Percentiles rank a stretch among this genome's conserved stretches.
Conservation (phyloP, 2,329 filamentous ascomycete genomes). For the Beauveria australis region DNA sequence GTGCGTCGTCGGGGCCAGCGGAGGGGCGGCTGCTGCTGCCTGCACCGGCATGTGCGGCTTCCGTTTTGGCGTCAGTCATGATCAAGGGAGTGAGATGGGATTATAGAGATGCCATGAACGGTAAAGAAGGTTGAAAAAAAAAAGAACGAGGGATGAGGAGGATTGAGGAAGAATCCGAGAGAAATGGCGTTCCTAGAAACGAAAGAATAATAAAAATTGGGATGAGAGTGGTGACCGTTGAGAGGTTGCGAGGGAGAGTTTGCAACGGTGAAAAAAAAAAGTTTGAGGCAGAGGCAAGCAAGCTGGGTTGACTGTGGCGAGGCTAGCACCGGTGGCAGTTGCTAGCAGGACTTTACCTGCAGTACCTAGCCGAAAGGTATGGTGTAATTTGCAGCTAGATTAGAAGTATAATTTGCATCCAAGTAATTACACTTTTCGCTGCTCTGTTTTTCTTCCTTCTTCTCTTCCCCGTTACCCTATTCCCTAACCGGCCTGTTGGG, state of each 20-base stretch:
- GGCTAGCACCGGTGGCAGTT: not conserved
- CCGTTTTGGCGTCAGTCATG: constrained; percentile 10
- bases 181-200: not conserved
- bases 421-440: not conserved
- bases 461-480: no score
- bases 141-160: not conserved
- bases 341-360: not conserved
- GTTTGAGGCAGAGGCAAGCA: constrained; percentile 1
- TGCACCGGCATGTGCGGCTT: constrained; percentile 1
- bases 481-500: no score
- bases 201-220: not conserved
- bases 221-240: not conserved
- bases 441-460: not conserved
- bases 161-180: not conserved
- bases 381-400: no score
- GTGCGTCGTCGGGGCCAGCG: constrained; percentile 13
- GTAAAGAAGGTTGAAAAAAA: not conserved
- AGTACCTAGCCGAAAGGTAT: not conserved
- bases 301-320: not conserved
- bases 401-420: no score
- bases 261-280: not conserved
- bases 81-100: constrained; percentile 1
- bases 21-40: not conserved
- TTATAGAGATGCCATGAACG: not conserved
- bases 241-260: not conserved